Base-by-base conservation (phyloP, 805 yeast species). In the Blastobotrys terrestris region DNA sequence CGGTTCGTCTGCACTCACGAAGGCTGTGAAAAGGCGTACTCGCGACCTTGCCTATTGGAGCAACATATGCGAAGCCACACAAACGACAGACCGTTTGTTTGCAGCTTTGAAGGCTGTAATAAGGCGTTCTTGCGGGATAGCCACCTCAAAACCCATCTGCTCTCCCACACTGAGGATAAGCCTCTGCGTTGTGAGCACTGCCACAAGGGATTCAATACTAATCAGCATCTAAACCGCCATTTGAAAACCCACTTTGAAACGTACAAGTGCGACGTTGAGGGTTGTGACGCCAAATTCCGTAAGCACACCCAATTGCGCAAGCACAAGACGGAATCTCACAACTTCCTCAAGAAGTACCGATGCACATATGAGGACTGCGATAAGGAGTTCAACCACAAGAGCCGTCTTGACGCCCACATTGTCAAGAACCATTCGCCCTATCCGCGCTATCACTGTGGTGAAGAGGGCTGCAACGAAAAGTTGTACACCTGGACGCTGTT, bases 211-310 rank as follows among this genome's bases (percentile, higher is more conserved):
- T 84, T 87, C 49, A 84, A 83, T 50, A 77, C 96, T 0, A 67
- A 66, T 49, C 98, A 94, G 69, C 97, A 91, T 63, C 72, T 89
- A 53, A 79, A 77, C 56, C 76, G 96, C 50, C 99, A 94, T 66
- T 89, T 84, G 68, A 76, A 79, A 40, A 85, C 95, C 1, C 98
- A 94, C 65, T 80, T 81, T 2, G 76, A 77, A 57, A 78, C 88
- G 1, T 84, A 83, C 61, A 55, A 58, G 20, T 89, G 97, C 66
- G 60, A 76, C 1, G 72, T 76, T 58, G 83, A 76, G 20, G 79
- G 74, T 2, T 94, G 99, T 63, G 57, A 60, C 0, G 87, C 81
- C 58, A 66, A 81, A 0, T 92, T 89, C 62, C 78, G 82, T 62
- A 85, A 85, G 59, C 88, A 85, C 66, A 87, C 86, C 54, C 83